Evolutionary conservation across 495 filamentous ascomycete species (phyloP), one percentile per base, ranked within the genome.

Genomic region (Peziza echinospora): DNA sequence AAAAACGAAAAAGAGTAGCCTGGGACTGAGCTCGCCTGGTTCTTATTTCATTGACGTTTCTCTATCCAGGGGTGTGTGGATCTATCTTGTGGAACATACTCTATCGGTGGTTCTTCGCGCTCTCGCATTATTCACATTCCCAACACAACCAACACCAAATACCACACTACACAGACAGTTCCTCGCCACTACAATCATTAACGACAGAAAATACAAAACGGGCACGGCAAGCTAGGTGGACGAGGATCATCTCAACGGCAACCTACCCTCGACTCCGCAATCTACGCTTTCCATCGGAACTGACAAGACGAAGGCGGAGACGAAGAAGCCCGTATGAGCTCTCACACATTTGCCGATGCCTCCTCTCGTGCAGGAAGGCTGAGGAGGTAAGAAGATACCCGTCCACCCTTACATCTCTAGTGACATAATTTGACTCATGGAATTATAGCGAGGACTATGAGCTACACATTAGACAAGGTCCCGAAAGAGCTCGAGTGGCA

Each of bases 391-490:
- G 43, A 13, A 43, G 9, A 19, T 47, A n/a, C n/a, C n/a, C n/a
- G 25, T 11, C 46, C 49, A 19, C 23, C 26, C 44, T 49, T 19
- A 49, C 24, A 47, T n/a, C 9, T 21, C 23, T 41, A 10, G 24
- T n/a, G 11, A 37, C 41, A 19, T 40, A 40, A 41, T 34, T 21
- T 16, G 47, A n/a, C n/a, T n/a, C n/a, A n/a, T n/a, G n/a, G n/a
- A n/a, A n/a, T 40, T 22, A 45, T 28, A 67, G 65, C 26, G 54
- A 63, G 49, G 69, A 76, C 57, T 73, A 72, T 65, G 68, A 76
- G 54, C 65, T 82, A 58, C 64, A 57, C 51, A 72, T 82, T 57
- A 68, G 73, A 52, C 78, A 82, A 64, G 70, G 77, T 53, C 78
- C 78, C 52, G 66, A 69, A 52, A 63, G 67, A 63, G 78, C 73